Base-by-base conservation (phyloP, 768 basidiomycete genomes). In the Agaricus blazei region DNA sequence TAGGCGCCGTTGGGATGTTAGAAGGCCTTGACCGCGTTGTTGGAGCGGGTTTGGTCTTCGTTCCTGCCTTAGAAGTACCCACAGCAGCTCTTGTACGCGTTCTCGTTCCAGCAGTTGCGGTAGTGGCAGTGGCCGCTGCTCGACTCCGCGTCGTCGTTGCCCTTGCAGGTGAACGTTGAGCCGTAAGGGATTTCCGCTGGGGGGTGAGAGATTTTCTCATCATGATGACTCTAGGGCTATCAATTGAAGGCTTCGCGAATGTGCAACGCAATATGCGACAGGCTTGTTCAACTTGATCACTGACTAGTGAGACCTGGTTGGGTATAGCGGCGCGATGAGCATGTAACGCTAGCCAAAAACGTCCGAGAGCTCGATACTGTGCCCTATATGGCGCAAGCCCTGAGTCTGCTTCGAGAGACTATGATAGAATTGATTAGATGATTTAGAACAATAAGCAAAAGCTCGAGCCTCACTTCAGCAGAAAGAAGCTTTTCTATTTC, bases 261-360 rank as follows among this genome's bases (percentile, higher is more conserved):
- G 47, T 26, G n/a, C 47, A 41, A 15, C 47, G 54, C 40, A 89
- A 73, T 28, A 81, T 65, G 34, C 59, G 66, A 59, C 78, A 83
- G 0, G 83, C 87, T 12, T 77, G 69, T 9, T 79, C 81, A 1
- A 80, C 72, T 47, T 84, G 81, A n/a, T 69, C 63, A 7, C 77
- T 68, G 41, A 90, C 75, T 1, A 75, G 62, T 0, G 67, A 54
- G 52, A 70, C 74, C 63, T 81, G 77, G 24, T 78, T 68, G 0
- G 68, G 57, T 52, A 79, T 74, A 8, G 66, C 70, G 4, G 70
- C 72, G 12, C 82, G 79, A 67, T 93, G 90, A 19, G 82, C 77
- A 62, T 89, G 84, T 19, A 94, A 70, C 0, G 85, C 83, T 44
- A 82, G 70, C 84, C 86, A 88, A 26, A 94, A 73, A 62, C 88